Conservation (phyloP, 441 rosid genomes). For the Raphanus hybrid region DNA sequence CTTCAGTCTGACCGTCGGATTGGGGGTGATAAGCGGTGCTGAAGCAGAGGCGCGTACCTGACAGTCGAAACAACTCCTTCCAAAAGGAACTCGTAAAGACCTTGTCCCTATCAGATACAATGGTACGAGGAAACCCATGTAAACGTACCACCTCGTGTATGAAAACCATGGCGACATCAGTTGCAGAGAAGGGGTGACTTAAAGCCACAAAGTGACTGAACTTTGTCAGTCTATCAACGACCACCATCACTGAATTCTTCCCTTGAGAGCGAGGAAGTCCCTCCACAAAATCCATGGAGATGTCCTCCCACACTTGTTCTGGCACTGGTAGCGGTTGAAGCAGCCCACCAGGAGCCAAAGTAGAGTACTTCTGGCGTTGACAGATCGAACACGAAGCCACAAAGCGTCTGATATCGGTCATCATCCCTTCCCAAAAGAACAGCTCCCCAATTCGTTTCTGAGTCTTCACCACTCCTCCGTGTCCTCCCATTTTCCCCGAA, state of each 20-base stretch:
- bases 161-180: not conserved
- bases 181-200: not conserved
- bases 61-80: too few species aligned
- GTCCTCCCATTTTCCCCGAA: not conserved
- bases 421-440: not conserved
- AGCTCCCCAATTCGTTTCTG: not conserved
- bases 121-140: not conserved
- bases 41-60: too few species aligned
- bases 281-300: not conserved
- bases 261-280: not conserved
- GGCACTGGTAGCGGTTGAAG: not conserved
- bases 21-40: too few species aligned
- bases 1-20: too few species aligned
- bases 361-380: not conserved
- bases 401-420: not conserved
- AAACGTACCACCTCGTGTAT: not conserved
- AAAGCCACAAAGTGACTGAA: not conserved
- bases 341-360: not conserved
- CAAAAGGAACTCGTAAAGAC: not conserved
- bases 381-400: not conserved
- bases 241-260: not conserved
- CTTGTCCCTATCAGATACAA: not conserved
- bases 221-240: not conserved
- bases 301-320: not conserved
- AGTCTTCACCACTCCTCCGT: not conserved